phyloP scores from a whole-genome alignment of 2,329 filamentous ascomycete species.

The Trichoderma guizhouense region DNA sequence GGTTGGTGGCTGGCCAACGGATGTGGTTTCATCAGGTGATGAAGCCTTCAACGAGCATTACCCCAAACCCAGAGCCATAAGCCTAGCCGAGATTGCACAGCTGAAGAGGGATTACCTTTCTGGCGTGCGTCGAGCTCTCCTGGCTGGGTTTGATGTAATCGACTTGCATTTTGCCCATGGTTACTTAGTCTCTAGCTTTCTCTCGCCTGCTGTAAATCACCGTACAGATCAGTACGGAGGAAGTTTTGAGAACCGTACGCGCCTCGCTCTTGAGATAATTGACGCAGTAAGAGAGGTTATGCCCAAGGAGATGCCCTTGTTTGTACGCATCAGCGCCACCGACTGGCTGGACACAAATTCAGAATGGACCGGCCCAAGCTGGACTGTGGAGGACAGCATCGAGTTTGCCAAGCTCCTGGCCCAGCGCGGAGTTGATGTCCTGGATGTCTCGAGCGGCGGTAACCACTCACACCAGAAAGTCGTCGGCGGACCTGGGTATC shows the following conservation, averaged over 20 bases:
- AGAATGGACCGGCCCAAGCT: slow-evolving; percentile 52
- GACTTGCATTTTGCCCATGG: slow-evolving; percentile 75
- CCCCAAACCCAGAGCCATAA: slow-evolving; percentile 61
- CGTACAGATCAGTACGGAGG: slow-evolving; percentile 67
- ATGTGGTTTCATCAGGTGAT: slow-evolving; percentile 43
- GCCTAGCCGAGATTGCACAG: slow-evolving; percentile 57
- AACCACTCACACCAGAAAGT: slow-evolving; percentile 50
- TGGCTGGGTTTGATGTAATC: slow-evolving; percentile 63
- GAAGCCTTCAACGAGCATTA: slow-evolving; percentile 56
- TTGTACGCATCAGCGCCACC: slow-evolving; percentile 67
- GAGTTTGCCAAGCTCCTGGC: slow-evolving; percentile 62
- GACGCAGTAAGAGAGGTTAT: slow-evolving; percentile 60
- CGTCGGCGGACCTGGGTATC: slow-evolving; percentile 62
- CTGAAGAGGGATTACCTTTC: slow-evolving; percentile 60
- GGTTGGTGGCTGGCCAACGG: slow-evolving; percentile 48
- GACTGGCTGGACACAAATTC: slow-evolving; percentile 69
- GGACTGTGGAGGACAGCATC: slow-evolving; percentile 65
- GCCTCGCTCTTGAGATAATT: slow-evolving; percentile 65
- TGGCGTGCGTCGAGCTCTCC: slow-evolving; percentile 52
- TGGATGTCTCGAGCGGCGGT: slow-evolving; percentile 70
- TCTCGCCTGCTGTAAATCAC: slow-evolving; percentile 66
- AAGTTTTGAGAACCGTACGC: slow-evolving; percentile 66
- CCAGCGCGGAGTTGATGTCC: slow-evolving; percentile 65
- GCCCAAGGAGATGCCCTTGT: slow-evolving; percentile 65
- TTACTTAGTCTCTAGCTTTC: slow-evolving; percentile 67